Conservation (phyloP, 2,329 filamentous ascomycete species). For the Fusarium concolor region DNA sequence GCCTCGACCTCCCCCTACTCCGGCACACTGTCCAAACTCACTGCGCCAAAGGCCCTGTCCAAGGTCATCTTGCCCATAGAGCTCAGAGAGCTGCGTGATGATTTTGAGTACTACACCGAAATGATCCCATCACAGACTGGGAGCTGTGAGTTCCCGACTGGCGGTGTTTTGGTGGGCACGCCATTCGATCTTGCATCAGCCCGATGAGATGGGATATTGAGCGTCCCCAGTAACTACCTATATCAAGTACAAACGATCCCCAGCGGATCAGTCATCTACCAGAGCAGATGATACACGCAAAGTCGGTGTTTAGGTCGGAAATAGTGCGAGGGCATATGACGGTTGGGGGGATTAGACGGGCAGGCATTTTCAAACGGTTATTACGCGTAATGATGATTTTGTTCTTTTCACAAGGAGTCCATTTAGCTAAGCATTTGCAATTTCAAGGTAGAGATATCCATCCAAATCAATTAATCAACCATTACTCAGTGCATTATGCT, state of each 20-base stretch:
- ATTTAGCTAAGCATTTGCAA: constrained; percentile 40
- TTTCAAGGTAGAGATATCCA: constrained; percentile 40
- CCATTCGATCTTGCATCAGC: constrained; percentile 24
- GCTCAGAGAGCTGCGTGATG: constrained; percentile 49
- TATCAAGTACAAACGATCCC: background rate
- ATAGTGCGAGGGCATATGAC: background rate
- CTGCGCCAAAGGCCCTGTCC: constrained; percentile 49
- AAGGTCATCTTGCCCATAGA: constrained; percentile 50
- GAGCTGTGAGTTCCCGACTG: constrained; percentile 45
- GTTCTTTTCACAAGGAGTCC: constrained; percentile 22
- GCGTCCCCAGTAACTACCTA: background rate
- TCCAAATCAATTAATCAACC: constrained; percentile 28
- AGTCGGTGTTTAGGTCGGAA: constrained; percentile 36
- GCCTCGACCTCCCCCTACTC: constrained; percentile 42
- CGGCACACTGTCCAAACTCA: constrained; percentile 50
- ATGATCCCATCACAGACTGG: constrained; percentile 45
- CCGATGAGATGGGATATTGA: constrained; percentile 7
- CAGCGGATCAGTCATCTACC: background rate
- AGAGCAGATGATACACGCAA: constrained; percentile 22
- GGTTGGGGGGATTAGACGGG: constrained; percentile 33
- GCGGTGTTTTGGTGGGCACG: constrained; percentile 30
- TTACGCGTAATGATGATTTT: constrained; percentile 18
- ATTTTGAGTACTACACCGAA: constrained; percentile 49
- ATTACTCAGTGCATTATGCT: background rate
- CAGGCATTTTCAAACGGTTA: constrained; percentile 27